phyloP scores from a whole-genome alignment of 495 filamentous ascomycete species.

The Platismatia glauca region DNA sequence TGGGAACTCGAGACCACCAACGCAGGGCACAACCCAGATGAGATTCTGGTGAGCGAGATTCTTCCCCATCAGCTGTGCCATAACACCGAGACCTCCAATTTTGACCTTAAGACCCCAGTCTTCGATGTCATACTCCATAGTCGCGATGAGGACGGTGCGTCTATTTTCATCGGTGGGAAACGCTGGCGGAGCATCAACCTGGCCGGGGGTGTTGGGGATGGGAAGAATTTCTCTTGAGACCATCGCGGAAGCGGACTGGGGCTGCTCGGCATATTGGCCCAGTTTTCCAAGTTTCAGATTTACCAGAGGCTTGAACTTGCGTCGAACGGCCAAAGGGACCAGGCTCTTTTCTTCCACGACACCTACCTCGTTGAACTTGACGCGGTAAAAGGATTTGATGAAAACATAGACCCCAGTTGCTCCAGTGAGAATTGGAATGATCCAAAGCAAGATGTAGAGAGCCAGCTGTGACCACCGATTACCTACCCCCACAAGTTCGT shows the following conservation, averaged over 20 bases:
- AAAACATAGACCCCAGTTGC: slow-evolving; percentile 36
- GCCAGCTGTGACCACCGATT: slow-evolving; percentile 35
- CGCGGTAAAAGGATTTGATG: slow-evolving; percentile 39
- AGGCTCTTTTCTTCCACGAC: slow-evolving; percentile 42
- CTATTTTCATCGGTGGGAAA: slow-evolving; percentile 12
- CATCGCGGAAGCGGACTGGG: slow-evolving; percentile 39
- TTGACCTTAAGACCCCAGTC: slow-evolving; percentile 45
- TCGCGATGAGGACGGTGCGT: slow-evolving; percentile 38
- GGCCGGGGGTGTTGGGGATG: slow-evolving; percentile 7
- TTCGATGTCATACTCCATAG: slow-evolving; percentile 45
- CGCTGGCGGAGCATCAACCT: slow-evolving; percentile 14
- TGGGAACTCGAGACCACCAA: slow-evolving; percentile 42
- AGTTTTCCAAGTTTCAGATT: slow-evolving; percentile 27
- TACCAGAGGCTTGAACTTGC: slow-evolving; percentile 24
- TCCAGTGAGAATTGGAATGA: slow-evolving; percentile 37
- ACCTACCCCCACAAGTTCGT: slow-evolving; percentile 36
- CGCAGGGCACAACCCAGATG: slow-evolving; percentile 45
- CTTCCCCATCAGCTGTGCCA: slow-evolving; percentile 43
- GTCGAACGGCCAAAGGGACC: slow-evolving; percentile 32
- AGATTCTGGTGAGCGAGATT: slow-evolving; percentile 42
- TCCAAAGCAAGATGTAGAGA: slow-evolving; percentile 38
- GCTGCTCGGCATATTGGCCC: slow-evolving; percentile 34
- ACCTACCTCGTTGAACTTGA: slow-evolving; percentile 47
- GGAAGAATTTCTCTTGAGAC: slow-evolving; percentile 8
- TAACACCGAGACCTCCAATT: slow-evolving; percentile 43